Conservation (phyloP, 192 early-diverging fungal genomes). For the Umbelopsis sp. region DNA sequence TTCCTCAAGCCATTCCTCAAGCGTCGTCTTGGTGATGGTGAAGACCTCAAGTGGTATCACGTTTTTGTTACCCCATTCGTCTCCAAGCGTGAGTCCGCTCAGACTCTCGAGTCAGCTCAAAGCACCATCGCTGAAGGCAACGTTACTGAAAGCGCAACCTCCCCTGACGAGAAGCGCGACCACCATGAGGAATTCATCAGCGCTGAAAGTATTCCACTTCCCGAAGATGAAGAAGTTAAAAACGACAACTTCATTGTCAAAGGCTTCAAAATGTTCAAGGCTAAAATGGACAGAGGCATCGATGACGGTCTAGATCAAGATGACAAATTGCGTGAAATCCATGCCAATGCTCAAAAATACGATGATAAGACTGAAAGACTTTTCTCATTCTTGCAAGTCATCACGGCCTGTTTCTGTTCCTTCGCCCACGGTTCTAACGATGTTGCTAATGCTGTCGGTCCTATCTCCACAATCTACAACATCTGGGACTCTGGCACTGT, state of each 20-base stretch:
- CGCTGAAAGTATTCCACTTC: too few relatives aligned
- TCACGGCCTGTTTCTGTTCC: slow-evolving; percentile 81
- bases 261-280: slow-evolving; percentile 23
- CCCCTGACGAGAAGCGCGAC: slow-evolving; percentile 7
- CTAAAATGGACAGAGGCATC: slow-evolving; percentile 31
- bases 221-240: slow-evolving; percentile 11
- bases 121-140: slow-evolving; percentile 24
- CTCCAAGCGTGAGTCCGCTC: slow-evolving; percentile 44
- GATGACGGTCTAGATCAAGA: slow-evolving; percentile 27
- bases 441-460: slow-evolving; percentile 85
- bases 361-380: slow-evolving; percentile 78
- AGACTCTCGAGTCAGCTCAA: background rate
- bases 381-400: slow-evolving; percentile 81
- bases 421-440: slow-evolving; percentile 89
- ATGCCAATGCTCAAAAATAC: slow-evolving; percentile 66
- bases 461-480: slow-evolving; percentile 73
- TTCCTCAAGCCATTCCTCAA: slow-evolving; percentile 71
- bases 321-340: slow-evolving; percentile 51
- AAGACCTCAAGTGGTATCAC: slow-evolving; percentile 76
- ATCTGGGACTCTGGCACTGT: slow-evolving; percentile 63
- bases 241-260: background rate
- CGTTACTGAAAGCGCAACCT: slow-evolving; percentile 19
- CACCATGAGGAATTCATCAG: background rate
- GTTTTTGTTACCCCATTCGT: slow-evolving; percentile 63
- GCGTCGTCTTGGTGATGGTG: slow-evolving; percentile 64